A percentile compares a stretch with the other conserved stretches of the same genome.
Evolutionary conservation across 306 rosid genomes (phyloP).

Genomic region (Quercus gilva): DNA sequence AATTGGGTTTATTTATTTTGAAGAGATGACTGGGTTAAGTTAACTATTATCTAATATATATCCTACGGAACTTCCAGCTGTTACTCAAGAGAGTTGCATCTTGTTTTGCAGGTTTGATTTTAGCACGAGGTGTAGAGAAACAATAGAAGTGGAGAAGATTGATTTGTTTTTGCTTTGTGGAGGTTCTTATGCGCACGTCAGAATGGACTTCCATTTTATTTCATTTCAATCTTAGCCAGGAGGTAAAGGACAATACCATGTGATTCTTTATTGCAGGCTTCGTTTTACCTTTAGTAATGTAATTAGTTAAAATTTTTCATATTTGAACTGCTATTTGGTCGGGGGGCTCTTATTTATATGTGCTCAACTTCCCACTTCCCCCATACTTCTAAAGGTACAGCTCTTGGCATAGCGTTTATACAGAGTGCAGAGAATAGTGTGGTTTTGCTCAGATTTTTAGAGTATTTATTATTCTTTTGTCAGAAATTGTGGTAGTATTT

Average conservation of each 20-base stretch:
- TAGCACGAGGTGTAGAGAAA: conserved; percentile 19
- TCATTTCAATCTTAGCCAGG: conserved; percentile 20
- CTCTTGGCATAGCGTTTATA: conserved; percentile 1
- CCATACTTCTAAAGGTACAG: neutral
- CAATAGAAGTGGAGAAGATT: conserved; percentile 17
- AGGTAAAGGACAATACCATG: conserved; percentile 11
- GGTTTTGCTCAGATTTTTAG: conserved; percentile 7
- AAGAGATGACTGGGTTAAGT: neutral
- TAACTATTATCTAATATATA: neutral
- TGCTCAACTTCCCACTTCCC: neutral
- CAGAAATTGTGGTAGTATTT: neutral
- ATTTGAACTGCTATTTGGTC: neutral
- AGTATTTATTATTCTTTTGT: conserved; percentile 24
- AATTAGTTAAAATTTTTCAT: conserved; percentile 32
- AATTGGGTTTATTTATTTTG: neutral
- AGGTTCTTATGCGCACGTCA: conserved; percentile 11
- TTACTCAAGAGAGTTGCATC: conserved; percentile 19
- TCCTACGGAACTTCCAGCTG: neutral
- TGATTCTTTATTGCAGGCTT: conserved; percentile 22
- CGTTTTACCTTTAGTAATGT: conserved; percentile 31
- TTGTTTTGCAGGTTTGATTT: conserved; percentile 43
- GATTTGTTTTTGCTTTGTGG: conserved; percentile 23
- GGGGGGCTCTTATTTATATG: conserved; percentile 1
- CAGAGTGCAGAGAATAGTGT: conserved; percentile 1
- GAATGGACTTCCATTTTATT: conserved; percentile 28